Evolutionary conservation across 2,329 filamentous ascomycete genomes (phyloP).

Genomic region (Dothiorella sarmentorum): DNA sequence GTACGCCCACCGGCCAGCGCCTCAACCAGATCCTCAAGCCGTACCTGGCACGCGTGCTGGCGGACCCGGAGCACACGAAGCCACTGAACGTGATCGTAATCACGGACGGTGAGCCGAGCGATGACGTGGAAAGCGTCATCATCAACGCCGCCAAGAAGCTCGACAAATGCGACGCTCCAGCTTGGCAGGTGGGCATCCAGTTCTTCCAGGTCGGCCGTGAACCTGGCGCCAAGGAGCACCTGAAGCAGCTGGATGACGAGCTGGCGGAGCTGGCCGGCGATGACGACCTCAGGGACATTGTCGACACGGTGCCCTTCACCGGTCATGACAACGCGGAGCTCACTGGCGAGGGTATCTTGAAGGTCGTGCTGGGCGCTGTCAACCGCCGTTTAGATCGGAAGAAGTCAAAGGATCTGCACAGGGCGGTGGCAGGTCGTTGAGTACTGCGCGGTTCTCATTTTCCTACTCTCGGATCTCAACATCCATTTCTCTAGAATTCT

Average conservation of each 20-base stretch:
- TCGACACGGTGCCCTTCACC: slow-evolving; percentile 81
- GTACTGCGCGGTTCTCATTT: too few species aligned
- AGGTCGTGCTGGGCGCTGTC: slow-evolving; percentile 76
- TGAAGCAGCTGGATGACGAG: slow-evolving; percentile 73
- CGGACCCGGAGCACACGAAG: slow-evolving; percentile 54
- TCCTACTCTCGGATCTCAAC: too few species aligned
- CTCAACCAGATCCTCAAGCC: slow-evolving; percentile 69
- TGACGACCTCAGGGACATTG: slow-evolving; percentile 72
- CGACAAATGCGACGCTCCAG: slow-evolving; percentile 64
- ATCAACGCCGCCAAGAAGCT: slow-evolving; percentile 65
- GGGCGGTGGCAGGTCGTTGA: too few species aligned
- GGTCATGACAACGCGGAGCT: slow-evolving; percentile 49
- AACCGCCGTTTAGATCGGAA: slow-evolving; percentile 62
- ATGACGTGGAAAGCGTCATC: slow-evolving; percentile 73
- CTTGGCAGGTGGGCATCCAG: slow-evolving; percentile 85
- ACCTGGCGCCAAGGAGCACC: slow-evolving; percentile 57
- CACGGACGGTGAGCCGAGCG: slow-evolving; percentile 79
- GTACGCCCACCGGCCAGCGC: slow-evolving; percentile 71
- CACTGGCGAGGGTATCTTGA: slow-evolving; percentile 70
- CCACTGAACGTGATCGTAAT: slow-evolving; percentile 90
- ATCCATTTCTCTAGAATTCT: too few species aligned
- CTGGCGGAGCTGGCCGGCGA: slow-evolving; percentile 53
- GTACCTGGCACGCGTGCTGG: slow-evolving; percentile 61
- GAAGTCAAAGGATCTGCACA: slow-evolving; percentile 34
- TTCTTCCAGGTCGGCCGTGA: slow-evolving; percentile 93